Evolutionary conservation across 257 asterid genomes (phyloP).

Genomic region (Solanum chilense): DNA sequence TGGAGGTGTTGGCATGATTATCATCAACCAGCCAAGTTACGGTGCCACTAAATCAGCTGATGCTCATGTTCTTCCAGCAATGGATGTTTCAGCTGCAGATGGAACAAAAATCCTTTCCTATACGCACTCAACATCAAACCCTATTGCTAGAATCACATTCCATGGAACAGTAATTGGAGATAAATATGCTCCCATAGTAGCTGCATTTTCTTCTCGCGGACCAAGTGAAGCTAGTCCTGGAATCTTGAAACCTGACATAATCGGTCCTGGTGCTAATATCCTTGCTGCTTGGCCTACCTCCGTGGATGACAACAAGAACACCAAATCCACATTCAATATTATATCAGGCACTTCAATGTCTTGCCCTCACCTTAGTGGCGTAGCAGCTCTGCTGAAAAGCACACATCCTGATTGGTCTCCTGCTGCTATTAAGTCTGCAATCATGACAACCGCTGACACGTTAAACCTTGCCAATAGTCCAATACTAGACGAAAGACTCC

Average conservation of each 20-base stretch:
- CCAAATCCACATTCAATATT: constrained; percentile 21
- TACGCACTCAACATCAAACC: constrained; percentile 9
- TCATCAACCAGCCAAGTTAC: background rate
- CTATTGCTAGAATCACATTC: constrained; percentile 13
- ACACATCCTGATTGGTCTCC: constrained; percentile 41
- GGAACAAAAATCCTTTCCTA: constrained; percentile 11
- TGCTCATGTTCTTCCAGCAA: constrained; percentile 19
- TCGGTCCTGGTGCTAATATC: constrained; percentile 51
- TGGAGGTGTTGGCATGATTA: constrained; percentile 42
- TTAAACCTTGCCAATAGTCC: constrained; percentile 8
- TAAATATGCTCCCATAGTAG: constrained; percentile 25
- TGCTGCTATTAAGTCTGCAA: constrained; percentile 37
- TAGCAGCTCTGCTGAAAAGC: constrained; percentile 32
- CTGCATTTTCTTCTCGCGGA: constrained; percentile 40
- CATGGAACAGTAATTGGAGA: constrained; percentile 37
- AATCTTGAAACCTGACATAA: constrained; percentile 49
- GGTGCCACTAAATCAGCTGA: constrained; percentile 12
- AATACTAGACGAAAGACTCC: constrained; percentile 18
- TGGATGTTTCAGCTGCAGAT: constrained; percentile 1
- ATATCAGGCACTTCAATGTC: constrained; percentile 46
- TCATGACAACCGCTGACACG: constrained; percentile 38
- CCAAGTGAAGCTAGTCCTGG: constrained; percentile 27
- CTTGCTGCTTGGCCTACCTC: constrained; percentile 38
- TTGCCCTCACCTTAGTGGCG: constrained; percentile 38
- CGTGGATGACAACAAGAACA: constrained; percentile 4